Base-by-base conservation (phyloP, 495 filamentous ascomycete species). In the Hypoxylon lienhwacheense region DNA sequence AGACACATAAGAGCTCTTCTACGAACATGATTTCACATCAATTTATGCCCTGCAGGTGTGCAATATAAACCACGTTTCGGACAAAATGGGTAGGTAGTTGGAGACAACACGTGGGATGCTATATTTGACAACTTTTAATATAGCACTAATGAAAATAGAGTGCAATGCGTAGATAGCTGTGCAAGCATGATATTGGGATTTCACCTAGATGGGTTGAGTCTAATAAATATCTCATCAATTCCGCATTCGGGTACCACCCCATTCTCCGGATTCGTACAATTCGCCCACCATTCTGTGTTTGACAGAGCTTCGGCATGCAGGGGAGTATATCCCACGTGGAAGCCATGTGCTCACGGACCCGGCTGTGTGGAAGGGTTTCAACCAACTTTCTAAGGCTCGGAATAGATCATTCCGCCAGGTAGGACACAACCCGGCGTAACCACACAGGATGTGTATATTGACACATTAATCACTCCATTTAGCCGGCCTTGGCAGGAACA, bases 321-420 rank as follows among this genome's bases (percentile, higher is more conserved):
- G 39, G 25, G 51, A 16, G 24, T 55, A 41, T 47, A 51, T 56
- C 48, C 58, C 58, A 61, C 58, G 47, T 61, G 52, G 58, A 39
- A 42, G 40, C 46, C 52, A 61, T 53, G 47, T 61, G 58, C 22
- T 29, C 29, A 28, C 32, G 47, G 31, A 52, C 52, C 58, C 35
- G 51, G 58, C 12, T 55, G 58, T 55, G 48, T 46, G 51, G 47
- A 55, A 37, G 16, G 41, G 47, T 55, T 47, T 40, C 14, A 20
- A 16, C 19, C 26, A 19, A 37, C n/a, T 32, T 20, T 45, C 39
- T 17, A 24, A 28, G 33, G 29, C 7, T 52, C 58, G 58, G 58
- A 55, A 19, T 52, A 17, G 32, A 43, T 40, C 42, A 40, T 45
- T 55, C 58, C 58, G 51, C 17, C 12, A 31, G 31, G 11, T 8